Percentiles rank a stretch among this genome's conserved stretches.
phyloP scores from a whole-genome alignment of 176 grass and related monocot species.

The Pharus latifolius region DNA sequence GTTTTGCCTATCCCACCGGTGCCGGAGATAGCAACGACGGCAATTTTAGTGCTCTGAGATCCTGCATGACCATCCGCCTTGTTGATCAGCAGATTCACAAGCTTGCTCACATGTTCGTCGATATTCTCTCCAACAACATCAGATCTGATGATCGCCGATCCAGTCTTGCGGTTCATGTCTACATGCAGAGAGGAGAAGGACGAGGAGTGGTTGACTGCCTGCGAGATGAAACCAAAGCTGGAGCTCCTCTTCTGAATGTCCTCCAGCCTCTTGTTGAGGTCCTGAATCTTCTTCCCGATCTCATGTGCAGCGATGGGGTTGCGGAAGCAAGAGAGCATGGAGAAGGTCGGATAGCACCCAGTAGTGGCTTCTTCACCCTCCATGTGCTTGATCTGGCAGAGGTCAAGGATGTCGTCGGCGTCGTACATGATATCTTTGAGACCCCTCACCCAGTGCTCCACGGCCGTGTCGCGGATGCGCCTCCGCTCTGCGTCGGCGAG shows the following conservation, averaged over 20 bases:
- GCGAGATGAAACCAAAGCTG: neutral
- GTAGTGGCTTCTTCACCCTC: neutral
- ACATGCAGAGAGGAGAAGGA: no score
- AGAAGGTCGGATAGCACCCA: neutral
- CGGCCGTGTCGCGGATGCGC: neutral
- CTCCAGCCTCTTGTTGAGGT: neutral
- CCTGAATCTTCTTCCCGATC: slow-evolving; percentile 5
- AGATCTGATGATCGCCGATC: neutral
- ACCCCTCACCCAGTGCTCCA: neutral
- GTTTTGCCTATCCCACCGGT: slow-evolving; percentile 26
- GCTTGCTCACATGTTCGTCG: neutral
- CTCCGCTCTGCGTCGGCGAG: slow-evolving; percentile 9
- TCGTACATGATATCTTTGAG: slow-evolving; percentile 48
- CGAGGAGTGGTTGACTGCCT: neutral
- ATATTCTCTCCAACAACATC: slow-evolving; percentile 6
- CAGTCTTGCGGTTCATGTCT: neutral
- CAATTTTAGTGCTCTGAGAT: neutral
- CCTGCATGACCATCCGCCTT: neutral
- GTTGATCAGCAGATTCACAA: slow-evolving; percentile 1
- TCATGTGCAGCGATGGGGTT: neutral
- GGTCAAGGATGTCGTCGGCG: slow-evolving; percentile 35
- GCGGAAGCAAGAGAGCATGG: neutral
- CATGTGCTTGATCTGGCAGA: slow-evolving; percentile 7
- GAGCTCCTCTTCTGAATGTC: neutral
- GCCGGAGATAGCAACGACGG: slow-evolving; percentile 7